These are phyloP conservation scores for Fraxinus ornus DNA, from an alignment of 305 asterid species.

Conservation along the genomic window DNA sequence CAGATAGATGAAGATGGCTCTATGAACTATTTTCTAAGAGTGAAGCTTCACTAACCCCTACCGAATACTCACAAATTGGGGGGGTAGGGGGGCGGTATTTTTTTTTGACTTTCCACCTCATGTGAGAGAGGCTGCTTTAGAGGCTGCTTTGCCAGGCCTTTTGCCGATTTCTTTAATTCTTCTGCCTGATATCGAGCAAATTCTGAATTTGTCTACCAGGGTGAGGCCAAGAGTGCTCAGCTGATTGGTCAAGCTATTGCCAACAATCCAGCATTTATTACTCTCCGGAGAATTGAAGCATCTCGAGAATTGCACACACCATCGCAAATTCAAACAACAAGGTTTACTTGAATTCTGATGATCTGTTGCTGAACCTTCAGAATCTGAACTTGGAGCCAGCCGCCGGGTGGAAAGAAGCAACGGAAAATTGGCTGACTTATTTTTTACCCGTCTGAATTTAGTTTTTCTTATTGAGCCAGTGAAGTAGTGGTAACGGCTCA, in stretches of 20 bases:
- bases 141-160: background rate
- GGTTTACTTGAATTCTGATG: constrained; percentile 57
- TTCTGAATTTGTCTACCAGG: constrained; percentile 36
- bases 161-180: background rate
- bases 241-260: constrained; percentile 53
- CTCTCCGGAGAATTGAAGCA: constrained; percentile 53
- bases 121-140: too few relatives aligned
- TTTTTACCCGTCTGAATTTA: background rate
- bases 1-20: background rate
- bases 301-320: constrained; percentile 45
- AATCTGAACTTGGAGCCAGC: constrained; percentile 26
- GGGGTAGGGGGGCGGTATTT: too few relatives aligned
- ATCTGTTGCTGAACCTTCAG: constrained; percentile 65
- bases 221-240: constrained; percentile 71
- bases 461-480: background rate
- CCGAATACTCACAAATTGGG: too few relatives aligned
- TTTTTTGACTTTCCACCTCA: too few relatives aligned
- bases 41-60: too few relatives aligned
- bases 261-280: constrained; percentile 57
- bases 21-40: background rate
- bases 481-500: background rate
- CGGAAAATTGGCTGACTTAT: background rate
- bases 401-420: constrained; percentile 23
- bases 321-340: constrained; percentile 51
- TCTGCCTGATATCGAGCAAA: background rate